These are phyloP conservation scores for Mycena alexandri DNA, from an alignment of 768 basidiomycete genomes.

Conservation along the genomic window DNA sequence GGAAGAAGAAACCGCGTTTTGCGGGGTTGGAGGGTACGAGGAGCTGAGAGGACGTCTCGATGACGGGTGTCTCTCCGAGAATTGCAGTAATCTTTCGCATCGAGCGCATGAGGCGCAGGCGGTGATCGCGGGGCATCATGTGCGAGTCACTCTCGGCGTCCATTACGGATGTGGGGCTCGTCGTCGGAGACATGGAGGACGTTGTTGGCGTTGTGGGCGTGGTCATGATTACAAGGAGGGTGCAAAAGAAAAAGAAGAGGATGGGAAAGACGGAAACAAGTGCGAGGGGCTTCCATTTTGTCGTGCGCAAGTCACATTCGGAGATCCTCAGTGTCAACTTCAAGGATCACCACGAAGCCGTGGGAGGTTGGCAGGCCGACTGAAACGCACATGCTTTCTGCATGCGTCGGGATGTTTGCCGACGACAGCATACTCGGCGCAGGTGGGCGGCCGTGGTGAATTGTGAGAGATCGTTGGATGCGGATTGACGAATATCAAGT, in stretches of 20 bases:
- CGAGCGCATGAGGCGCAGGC: constrained; percentile 33
- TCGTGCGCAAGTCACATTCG: background rate
- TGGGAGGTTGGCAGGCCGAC: no score
- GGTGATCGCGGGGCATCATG: constrained; percentile 9
- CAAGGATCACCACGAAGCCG: no score
- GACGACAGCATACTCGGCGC: no score
- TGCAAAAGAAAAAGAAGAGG: background rate
- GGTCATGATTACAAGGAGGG: background rate
- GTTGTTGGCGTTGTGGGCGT: background rate
- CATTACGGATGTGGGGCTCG: background rate
- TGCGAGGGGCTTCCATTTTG: background rate
- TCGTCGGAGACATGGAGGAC: background rate
- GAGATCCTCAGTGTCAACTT: constrained; percentile 2
- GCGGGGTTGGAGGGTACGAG: constrained; percentile 1
- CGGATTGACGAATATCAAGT: no score
- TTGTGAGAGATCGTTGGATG: no score
- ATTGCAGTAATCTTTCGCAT: constrained; percentile 32
- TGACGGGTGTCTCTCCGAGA: constrained; percentile 31
- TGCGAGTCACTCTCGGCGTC: constrained; percentile 2
- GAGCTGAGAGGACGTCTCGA: constrained; percentile 13
- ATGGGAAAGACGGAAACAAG: background rate
- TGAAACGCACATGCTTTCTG: constrained; percentile 6
- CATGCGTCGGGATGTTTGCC: constrained; percentile 14
- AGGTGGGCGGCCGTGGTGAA: no score
- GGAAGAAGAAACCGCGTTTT: constrained; percentile 26